Conservation (phyloP, 2,329 filamentous ascomycete species). For the Hyphodiscus sp. region DNA sequence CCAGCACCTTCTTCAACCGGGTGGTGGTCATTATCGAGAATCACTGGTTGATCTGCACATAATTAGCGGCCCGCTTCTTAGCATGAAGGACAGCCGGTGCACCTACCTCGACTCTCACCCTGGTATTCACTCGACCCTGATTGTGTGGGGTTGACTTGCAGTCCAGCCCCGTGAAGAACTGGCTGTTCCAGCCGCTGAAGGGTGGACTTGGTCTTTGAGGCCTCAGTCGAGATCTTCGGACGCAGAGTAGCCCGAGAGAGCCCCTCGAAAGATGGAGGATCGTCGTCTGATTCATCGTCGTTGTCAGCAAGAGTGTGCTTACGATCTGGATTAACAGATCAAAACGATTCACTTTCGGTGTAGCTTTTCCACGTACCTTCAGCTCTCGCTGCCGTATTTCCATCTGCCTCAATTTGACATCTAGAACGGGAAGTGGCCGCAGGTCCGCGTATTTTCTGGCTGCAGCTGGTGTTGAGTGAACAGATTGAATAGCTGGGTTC, state of each 20-base stretch:
- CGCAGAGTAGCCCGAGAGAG: conserved; percentile 1
- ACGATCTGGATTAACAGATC: conserved; percentile 4
- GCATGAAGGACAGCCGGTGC: conserved; percentile 1
- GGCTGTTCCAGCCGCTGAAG: conserved; percentile 10
- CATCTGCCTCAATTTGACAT: conserved; percentile 6
- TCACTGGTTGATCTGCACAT: conserved; percentile 9
- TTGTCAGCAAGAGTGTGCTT: conserved; percentile 3
- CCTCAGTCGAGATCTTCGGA: conserved; percentile 10
- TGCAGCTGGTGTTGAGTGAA: neutral
- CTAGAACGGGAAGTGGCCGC: conserved; percentile 5
- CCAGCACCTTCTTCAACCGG: too few species aligned
- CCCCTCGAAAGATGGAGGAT: conserved; percentile 11
- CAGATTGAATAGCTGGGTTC: conserved; percentile 3
- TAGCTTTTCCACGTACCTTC: conserved; percentile 5
- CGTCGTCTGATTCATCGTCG: conserved; percentile 3
- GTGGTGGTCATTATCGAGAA: conserved; percentile 11
- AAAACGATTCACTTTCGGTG: conserved; percentile 7
- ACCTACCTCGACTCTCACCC: neutral
- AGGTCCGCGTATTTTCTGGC: conserved; percentile 6
- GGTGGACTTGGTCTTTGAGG: conserved; percentile 4
- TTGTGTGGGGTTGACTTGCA: conserved; percentile 5
- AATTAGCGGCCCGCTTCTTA: conserved; percentile 1
- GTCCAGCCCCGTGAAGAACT: conserved; percentile 9
- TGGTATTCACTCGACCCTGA: neutral
- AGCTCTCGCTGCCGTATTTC: conserved; percentile 7